These are phyloP conservation scores for Pseudopithomyces maydicus DNA, from an alignment of 2,329 filamentous ascomycete species.

Conservation along the genomic window DNA sequence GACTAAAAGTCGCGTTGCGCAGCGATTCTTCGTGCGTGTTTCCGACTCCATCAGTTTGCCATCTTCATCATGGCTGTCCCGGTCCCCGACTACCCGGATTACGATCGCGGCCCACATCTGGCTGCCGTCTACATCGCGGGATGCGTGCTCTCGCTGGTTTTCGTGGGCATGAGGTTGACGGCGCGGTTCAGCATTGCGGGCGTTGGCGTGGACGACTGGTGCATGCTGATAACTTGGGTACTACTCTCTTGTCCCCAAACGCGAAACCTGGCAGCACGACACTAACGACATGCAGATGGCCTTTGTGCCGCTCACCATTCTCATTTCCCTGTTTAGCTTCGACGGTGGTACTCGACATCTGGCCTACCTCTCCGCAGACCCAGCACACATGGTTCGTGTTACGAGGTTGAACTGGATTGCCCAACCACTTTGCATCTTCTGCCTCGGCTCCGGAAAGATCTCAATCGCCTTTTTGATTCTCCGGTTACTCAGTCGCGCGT, in stretches of 20 bases:
- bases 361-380: slow-evolving; percentile 18
- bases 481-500: slow-evolving; percentile 21
- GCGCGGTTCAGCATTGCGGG: slow-evolving; percentile 24
- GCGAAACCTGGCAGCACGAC: neutral
- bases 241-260: neutral
- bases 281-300: slow-evolving; percentile 12
- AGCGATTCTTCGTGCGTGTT: neutral
- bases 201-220: slow-evolving; percentile 27
- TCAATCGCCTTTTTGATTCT: slow-evolving; percentile 23
- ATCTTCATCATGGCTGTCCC: slow-evolving; percentile 2
- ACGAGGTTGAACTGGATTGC: slow-evolving; percentile 25
- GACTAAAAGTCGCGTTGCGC: neutral
- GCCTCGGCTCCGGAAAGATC: slow-evolving; percentile 22
- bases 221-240: slow-evolving; percentile 26
- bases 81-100: slow-evolving; percentile 8
- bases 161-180: slow-evolving; percentile 22
- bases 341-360: slow-evolving; percentile 25
- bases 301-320: slow-evolving; percentile 20
- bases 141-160: slow-evolving; percentile 19
- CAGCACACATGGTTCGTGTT: slow-evolving; percentile 10
- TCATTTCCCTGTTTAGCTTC: slow-evolving; percentile 17
- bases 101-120: slow-evolving; percentile 20
- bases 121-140: slow-evolving; percentile 24
- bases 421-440: slow-evolving; percentile 22
- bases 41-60: neutral